These are phyloP conservation scores for Spongospora subterranea DNA, from an alignment of 208 protist species.

Conservation along the genomic window DNA sequence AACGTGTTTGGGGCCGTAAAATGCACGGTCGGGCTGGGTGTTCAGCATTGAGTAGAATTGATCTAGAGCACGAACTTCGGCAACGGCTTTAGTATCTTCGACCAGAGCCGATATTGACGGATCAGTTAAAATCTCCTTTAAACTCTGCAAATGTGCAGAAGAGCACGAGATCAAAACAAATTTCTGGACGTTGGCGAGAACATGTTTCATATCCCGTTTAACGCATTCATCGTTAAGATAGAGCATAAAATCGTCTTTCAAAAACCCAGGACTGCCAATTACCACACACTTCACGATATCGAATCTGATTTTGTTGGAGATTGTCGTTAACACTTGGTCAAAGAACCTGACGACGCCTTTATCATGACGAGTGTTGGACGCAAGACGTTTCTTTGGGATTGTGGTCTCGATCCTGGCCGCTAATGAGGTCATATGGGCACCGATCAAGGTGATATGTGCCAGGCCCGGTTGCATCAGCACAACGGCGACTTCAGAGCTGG, in stretches of 20 bases:
- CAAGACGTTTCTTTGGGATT: slow-evolving; percentile 55
- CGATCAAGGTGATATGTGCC: slow-evolving; percentile 46
- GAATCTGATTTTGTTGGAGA: slow-evolving; percentile 19
- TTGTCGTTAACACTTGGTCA: slow-evolving; percentile 13
- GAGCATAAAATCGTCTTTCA: slow-evolving; percentile 46
- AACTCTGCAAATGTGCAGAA: slow-evolving; percentile 17
- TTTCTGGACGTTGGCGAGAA: neutral
- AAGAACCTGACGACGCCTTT: slow-evolving; percentile 21
- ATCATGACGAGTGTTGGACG: slow-evolving; percentile 21
- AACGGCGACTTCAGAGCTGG: slow-evolving; percentile 28
- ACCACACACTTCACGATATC: slow-evolving; percentile 58
- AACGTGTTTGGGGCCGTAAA: slow-evolving; percentile 53
- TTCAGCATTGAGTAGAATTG: slow-evolving; percentile 47
- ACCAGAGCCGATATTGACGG: neutral
- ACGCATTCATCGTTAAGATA: neutral
- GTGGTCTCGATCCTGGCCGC: slow-evolving; percentile 38
- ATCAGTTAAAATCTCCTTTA: slow-evolving; percentile 47
- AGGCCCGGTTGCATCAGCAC: slow-evolving; percentile 48
- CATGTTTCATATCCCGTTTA: slow-evolving; percentile 19
- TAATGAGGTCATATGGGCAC: slow-evolving; percentile 21
- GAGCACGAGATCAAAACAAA: slow-evolving; percentile 3
- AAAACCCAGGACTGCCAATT: slow-evolving; percentile 51
- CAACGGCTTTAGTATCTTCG: slow-evolving; percentile 46
- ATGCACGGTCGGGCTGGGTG: neutral
- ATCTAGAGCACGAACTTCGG: slow-evolving; percentile 33